Evolutionary conservation across 257 asterid genomes (phyloP).

Genomic region (Penstemon davidsonii): DNA sequence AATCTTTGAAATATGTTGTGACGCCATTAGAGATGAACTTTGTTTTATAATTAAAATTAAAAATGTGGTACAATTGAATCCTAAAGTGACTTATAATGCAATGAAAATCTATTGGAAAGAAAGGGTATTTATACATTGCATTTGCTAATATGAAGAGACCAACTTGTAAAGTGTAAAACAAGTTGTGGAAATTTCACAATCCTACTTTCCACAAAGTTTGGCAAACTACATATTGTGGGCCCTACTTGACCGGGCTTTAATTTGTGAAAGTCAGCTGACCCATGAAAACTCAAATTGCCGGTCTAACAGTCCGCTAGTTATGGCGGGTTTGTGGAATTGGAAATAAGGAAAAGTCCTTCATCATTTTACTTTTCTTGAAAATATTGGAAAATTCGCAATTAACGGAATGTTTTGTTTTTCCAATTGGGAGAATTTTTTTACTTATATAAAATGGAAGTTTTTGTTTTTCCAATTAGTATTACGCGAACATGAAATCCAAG

Average conservation of each 20-base stretch:
- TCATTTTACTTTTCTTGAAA: neutral
- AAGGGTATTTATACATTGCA: conserved; percentile 26
- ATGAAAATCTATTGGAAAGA: neutral
- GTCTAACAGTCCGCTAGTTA: conserved; percentile 15
- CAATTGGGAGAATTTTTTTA: no score
- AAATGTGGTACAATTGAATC: conserved; percentile 6
- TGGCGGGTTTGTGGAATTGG: conserved; percentile 3
- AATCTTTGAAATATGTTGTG: conserved; percentile 19
- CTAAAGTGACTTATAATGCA: neutral
- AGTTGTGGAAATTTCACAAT: conserved; percentile 12
- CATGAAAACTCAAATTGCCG: neutral
- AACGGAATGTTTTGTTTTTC: no score
- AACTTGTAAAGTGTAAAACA: neutral
- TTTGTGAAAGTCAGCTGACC: neutral
- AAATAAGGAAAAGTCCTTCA: neutral
- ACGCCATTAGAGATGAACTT: conserved; percentile 40
- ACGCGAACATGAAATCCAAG: no score
- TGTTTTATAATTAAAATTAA: neutral
- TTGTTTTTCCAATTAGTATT: no score
- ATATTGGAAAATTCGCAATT: no score
- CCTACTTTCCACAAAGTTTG: conserved; percentile 26
- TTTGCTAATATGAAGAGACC: neutral
- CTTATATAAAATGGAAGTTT: no score
- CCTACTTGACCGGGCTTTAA: neutral
- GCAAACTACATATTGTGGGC: neutral